Evolutionary conservation across 805 yeast genomes (phyloP), one percentile per base, ranked within the genome.

Genomic region (Priceomyces medius): DNA sequence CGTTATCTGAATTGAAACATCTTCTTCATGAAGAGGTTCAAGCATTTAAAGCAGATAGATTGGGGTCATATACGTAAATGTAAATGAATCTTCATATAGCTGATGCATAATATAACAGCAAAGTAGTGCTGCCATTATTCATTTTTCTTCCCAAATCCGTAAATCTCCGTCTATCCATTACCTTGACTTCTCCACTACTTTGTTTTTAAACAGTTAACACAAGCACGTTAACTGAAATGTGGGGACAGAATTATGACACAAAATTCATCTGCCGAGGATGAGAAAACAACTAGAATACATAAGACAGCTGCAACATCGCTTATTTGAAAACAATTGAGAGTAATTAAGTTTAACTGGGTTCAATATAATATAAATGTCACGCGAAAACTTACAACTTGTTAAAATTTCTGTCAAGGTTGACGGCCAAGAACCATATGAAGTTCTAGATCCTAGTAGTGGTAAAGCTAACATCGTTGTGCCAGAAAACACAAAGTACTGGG

Each of bases 1-100:
- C 55, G 16, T 38, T 58, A 35, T 35, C 46, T 20, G 77, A 73
- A 13, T 62, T 81, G 56, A 79, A 77, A 49, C 56, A 62, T 3
- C 58, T 74, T 44, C 59, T 83, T 3, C 69, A 66, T 20, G 68
- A 71, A 10, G 88, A 82, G 55, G 85, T 81, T 3, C 65, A 64
- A 16, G 47, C 53, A 4, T 82, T 81, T 54, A 79, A 72, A 24
- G 48, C 38, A 12, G 47, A 56, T 28, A 32, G 35, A 16, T 19
- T 20, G 21, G 14, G 21, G 21, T 18, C 35, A 4, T n/a, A 12
- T 14, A 3, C n/a, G 20, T 18, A 32, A 12, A 9, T 16, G n/a
- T n/a, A n/a, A n/a, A n/a, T n/a, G n/a, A 18, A 31, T 28, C 6
- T 28, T 14, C 31, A 12, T n/a, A 6, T 28, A n/a, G 6, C 6